Conservation (phyloP, 2,329 filamentous ascomycete genomes). For the Sporothrix luriei region DNA sequence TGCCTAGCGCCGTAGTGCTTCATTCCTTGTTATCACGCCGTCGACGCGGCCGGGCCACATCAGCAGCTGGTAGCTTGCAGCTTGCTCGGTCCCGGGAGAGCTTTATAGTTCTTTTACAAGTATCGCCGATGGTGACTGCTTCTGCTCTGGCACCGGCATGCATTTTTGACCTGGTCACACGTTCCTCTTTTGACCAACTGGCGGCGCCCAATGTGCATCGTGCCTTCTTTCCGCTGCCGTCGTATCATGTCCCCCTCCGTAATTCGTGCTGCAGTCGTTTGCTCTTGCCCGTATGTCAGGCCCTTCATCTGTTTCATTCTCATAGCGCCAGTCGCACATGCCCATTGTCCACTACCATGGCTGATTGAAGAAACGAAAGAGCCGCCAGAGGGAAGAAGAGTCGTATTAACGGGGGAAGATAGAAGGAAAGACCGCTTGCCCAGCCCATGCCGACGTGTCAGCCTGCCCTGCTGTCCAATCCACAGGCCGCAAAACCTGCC, state of each 20-base stretch:
- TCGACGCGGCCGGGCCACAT: conserved; percentile 6
- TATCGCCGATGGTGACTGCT: neutral
- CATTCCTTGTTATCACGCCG: neutral
- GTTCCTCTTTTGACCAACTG: conserved; percentile 1
- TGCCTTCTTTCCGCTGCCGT: conserved; percentile 1
- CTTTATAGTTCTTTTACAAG: no score
- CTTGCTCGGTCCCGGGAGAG: neutral
- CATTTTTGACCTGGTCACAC: conserved; percentile 9
- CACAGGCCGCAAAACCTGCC: conserved; percentile 28
- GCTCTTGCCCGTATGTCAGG: conserved; percentile 3
- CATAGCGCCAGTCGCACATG: conserved; percentile 5
- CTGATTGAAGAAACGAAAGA: conserved; percentile 24
- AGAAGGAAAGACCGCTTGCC: conserved; percentile 23
- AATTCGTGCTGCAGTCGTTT: neutral
- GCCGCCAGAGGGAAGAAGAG: conserved; percentile 8
- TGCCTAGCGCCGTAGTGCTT: neutral
- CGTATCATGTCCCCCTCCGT: neutral
- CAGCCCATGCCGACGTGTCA: conserved; percentile 37
- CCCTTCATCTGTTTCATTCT: neutral
- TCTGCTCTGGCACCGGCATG: neutral
- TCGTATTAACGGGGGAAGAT: neutral
- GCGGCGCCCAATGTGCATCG: neutral
- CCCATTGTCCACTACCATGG: conserved; percentile 28
- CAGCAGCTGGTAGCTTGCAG: conserved; percentile 7
- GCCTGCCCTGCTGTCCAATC: conserved; percentile 36